Conservation (phyloP, 768 basidiomycete genomes). For the Clitopilus hobsonii region DNA sequence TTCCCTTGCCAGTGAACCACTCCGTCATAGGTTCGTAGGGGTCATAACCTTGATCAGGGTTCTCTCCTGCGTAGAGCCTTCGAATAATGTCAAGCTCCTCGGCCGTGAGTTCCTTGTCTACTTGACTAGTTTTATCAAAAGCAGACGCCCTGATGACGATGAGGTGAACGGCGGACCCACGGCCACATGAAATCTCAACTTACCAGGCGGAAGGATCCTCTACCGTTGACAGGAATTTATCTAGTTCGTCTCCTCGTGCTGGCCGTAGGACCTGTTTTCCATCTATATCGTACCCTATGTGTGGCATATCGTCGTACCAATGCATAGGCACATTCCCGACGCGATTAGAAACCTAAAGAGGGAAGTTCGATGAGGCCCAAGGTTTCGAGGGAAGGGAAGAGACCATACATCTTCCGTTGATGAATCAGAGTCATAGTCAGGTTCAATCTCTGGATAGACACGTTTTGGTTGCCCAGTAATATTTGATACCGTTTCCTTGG, state of each 20-base stretch:
- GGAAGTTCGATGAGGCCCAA: neutral
- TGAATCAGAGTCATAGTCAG: conserved; percentile 87
- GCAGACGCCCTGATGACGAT: conserved; percentile 69
- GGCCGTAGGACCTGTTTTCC: conserved; percentile 93
- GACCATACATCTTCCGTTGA: conserved; percentile 83
- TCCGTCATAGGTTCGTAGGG: conserved; percentile 92
- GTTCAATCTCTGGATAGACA: conserved; percentile 85
- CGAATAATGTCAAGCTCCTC: conserved; percentile 96
- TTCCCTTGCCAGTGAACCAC: conserved; percentile 96
- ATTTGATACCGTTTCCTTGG: conserved; percentile 67
- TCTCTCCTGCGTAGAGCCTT: conserved; percentile 84
- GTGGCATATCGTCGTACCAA: conserved; percentile 99
- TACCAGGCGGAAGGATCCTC: conserved; percentile 91
- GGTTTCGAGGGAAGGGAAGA: conserved; percentile 7
- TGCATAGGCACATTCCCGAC: conserved; percentile 94
- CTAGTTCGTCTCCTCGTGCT: conserved; percentile 92
- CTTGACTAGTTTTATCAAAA: conserved; percentile 83
- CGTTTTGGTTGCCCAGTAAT: conserved; percentile 83
- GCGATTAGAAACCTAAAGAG: conserved; percentile 79
- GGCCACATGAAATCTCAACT: conserved; percentile 21
- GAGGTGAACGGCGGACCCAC: neutral
- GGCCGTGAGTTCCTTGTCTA: conserved; percentile 78
- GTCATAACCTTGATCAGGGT: conserved; percentile 85
- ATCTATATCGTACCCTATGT: conserved; percentile 93
- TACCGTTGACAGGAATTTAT: conserved; percentile 91